Percentiles rank a stretch among this genome's conserved stretches.
These are phyloP conservation scores for Rhynchospora breviuscula DNA, from an alignment of 176 grass and related monocot species.

Conservation along the genomic window DNA sequence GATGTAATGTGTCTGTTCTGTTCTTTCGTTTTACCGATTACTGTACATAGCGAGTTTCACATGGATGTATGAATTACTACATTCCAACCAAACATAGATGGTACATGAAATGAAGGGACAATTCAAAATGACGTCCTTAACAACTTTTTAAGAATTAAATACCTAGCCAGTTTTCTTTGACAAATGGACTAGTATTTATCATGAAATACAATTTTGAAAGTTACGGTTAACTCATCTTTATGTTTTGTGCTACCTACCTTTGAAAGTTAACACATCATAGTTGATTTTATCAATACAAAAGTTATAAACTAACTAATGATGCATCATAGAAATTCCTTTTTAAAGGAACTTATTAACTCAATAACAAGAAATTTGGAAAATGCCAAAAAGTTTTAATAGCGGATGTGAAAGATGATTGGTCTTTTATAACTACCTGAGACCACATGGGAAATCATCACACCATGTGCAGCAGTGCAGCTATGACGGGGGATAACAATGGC, in stretches of 20 bases:
- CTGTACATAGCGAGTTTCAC: no score
- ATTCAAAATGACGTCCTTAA: neutral
- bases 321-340: neutral
- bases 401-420: neutral
- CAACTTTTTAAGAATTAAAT: neutral
- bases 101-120: no score
- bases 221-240: neutral
- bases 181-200: neutral
- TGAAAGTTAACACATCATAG: no score
- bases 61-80: no score
- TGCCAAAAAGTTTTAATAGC: neutral
- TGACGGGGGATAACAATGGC: neutral
- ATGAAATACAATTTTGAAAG: neutral
- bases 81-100: no score
- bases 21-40: no score
- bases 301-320: neutral
- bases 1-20: no score
- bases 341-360: neutral
- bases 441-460: neutral
- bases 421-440: slow-evolving; percentile 7
- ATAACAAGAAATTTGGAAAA: neutral
- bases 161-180: neutral
- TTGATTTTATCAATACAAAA: no score
- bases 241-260: neutral
- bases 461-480: slow-evolving; percentile 3